A percentile compares a stretch with the other conserved stretches of the same genome.
Conservation (phyloP, 208 protist genomes). For the Trypanosoma scelopori region DNA sequence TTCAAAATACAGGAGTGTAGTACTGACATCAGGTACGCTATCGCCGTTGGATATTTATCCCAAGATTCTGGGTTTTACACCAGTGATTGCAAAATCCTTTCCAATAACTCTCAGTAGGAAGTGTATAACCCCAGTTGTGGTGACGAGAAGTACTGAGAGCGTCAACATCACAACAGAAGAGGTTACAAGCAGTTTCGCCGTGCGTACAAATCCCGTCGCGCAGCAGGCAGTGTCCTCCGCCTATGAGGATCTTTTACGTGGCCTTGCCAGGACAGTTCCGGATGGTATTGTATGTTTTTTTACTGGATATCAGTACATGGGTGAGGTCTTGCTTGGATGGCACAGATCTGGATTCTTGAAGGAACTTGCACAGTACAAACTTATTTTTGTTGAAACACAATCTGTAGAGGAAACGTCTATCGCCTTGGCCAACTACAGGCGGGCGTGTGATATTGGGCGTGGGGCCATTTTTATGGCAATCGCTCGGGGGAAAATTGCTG, state of each 20-base stretch:
- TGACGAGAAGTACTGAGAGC: conserved; percentile 87
- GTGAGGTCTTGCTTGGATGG: conserved; percentile 93
- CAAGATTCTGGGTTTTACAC: conserved; percentile 97
- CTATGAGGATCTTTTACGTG: conserved; percentile 95
- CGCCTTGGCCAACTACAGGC: conserved; percentile 97
- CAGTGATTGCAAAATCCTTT: conserved; percentile 91
- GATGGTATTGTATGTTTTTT: conserved; percentile 99
- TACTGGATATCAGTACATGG: conserved; percentile 95
- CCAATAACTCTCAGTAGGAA: conserved; percentile 95
- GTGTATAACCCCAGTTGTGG: conserved; percentile 95
- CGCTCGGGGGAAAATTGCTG: conserved; percentile 96
- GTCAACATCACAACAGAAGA: conserved; percentile 88
- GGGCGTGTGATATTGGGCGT: conserved; percentile 97
- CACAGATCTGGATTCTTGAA: conserved; percentile 91
- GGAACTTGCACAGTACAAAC: conserved; percentile 94
- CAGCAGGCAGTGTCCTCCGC: conserved; percentile 94
- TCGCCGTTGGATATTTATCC: conserved; percentile 99
- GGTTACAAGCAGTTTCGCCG: conserved; percentile 89
- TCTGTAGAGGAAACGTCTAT: conserved; percentile 96
- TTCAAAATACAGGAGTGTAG: conserved; percentile 92
- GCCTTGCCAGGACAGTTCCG: conserved; percentile 94
- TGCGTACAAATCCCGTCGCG: conserved; percentile 67
- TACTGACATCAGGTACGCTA: conserved; percentile 98
- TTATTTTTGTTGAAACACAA: conserved; percentile 99
- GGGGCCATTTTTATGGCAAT: conserved; percentile 99